These are phyloP conservation scores for Scutellaria minor DNA, from an alignment of 257 asterid genomes.

Conservation along the genomic window DNA sequence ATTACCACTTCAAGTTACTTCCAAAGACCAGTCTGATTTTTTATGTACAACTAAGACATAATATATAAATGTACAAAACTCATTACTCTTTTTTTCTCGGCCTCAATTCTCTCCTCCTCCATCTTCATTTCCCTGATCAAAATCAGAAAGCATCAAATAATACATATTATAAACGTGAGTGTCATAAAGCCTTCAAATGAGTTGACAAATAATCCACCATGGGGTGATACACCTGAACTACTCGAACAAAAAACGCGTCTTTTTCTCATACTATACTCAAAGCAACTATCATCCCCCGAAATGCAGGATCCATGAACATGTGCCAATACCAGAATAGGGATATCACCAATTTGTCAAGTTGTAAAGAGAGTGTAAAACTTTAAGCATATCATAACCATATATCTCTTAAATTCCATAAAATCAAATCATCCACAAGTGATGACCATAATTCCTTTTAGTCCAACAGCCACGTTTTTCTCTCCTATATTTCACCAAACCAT, in stretches of 20 bases:
- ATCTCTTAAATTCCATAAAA: neutral
- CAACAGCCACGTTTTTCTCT: too few relatives aligned
- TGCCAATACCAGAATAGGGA: neutral
- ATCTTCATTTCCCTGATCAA: conserved; percentile 92
- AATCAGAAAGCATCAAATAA: conserved; percentile 31
- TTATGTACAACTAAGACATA: neutral
- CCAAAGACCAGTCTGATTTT: neutral
- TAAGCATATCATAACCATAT: neutral
- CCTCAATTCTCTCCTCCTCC: conserved; percentile 97
- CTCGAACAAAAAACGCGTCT: neutral
- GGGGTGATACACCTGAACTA: too few relatives aligned
- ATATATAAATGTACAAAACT: conserved; percentile 16
- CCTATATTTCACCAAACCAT: neutral
- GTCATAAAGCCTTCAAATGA: neutral
- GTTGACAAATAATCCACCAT: too few relatives aligned
- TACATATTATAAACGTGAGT: neutral
- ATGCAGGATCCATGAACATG: neutral
- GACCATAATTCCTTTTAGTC: neutral
- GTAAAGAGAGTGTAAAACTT: conserved; percentile 11
- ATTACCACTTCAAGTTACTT: neutral
- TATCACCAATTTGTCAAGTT: neutral
- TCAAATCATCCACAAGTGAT: neutral
- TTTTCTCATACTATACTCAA: neutral
- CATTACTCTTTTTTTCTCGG: conserved; percentile 88
- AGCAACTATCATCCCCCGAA: neutral